A percentile compares a stretch with the other conserved stretches of the same genome.
Conservation (phyloP, 495 filamentous ascomycete genomes). For the Penicillium simplicissimum region DNA sequence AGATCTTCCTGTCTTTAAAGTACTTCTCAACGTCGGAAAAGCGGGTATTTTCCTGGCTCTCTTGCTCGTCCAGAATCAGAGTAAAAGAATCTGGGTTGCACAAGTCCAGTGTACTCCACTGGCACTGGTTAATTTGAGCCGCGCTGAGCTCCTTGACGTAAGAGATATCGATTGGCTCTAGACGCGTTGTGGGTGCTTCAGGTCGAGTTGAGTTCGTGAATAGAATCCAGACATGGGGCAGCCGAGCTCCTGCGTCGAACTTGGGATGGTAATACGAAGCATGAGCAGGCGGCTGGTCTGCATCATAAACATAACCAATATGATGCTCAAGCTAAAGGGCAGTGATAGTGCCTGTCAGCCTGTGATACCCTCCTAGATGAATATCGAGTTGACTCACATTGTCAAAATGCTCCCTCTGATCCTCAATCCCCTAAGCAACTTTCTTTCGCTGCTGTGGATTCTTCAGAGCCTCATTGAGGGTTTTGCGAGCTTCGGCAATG, state of each 20-base stretch:
- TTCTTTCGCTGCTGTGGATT: slow-evolving; percentile 9
- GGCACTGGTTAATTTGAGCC: slow-evolving; percentile 11
- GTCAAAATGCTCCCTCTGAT: slow-evolving; percentile 32
- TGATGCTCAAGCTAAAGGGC: slow-evolving; percentile 23
- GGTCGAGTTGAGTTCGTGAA: background rate
- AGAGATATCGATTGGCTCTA: slow-evolving; percentile 18
- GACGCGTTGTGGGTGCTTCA: background rate
- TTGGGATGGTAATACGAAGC: slow-evolving; percentile 27
- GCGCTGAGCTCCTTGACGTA: slow-evolving; percentile 24
- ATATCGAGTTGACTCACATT: slow-evolving; percentile 15
- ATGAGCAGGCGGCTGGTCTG: slow-evolving; percentile 20
- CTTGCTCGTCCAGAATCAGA: slow-evolving; percentile 5
- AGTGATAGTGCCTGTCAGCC: background rate
- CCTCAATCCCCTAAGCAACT: slow-evolving; percentile 24
- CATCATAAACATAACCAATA: slow-evolving; percentile 35
- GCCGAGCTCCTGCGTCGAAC: slow-evolving; percentile 22
- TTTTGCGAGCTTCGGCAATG: slow-evolving; percentile 8
- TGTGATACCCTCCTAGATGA: background rate
- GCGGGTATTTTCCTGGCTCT: background rate
- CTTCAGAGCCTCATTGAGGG: slow-evolving; percentile 4
- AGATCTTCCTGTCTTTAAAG: background rate
- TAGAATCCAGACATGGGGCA: slow-evolving; percentile 30
- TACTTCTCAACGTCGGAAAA: background rate
- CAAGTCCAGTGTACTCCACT: slow-evolving; percentile 31
- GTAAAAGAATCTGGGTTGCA: slow-evolving; percentile 28